Base-by-base conservation (phyloP, 495 filamentous ascomycete species). In the Aspergillus cavernicola region DNA sequence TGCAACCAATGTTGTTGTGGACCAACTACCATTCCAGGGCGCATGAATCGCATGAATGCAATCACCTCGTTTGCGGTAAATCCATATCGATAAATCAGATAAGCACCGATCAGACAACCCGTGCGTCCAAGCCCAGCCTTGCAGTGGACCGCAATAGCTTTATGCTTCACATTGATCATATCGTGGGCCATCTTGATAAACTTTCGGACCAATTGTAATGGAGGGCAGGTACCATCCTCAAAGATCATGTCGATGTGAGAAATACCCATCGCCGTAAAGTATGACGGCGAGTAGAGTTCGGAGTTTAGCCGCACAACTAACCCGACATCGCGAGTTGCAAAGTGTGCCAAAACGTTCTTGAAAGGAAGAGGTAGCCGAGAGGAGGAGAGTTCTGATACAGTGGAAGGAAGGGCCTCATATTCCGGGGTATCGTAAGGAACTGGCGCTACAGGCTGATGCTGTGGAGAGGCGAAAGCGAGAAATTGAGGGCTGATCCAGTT, bases 1-100 rank as follows among this genome's bases (percentile, higher is more conserved):
- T 97, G 93, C 15, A 99, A 79, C 93, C 93, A 99, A 68, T 99
- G 93, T 69, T 99, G 93, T 63, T 99, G 93, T n/a, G 93, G 93
- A 1, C 93, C 93, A 28, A 99, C 93, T 2, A 99, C 93, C 93
- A 99, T 99, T 18, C 93, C 93, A 0, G 93, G 93, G 29, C 93
- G 85, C 93, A 97, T 99, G 72, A 99, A 99, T 53, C 93, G 85
- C 93, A 99, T 97, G 71, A 89, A 99, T 5, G 93, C 88, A 70
- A 99, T 99, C 59, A 97, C 82, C 69, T 99, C 93, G 65, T 97
- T 96, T 29, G 95, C 93, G 1, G 92, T 97, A 65, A 97, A 99
- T n/a, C 90, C 95, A 71, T 97, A 85, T 48, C 91, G 80, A 72
- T 99, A 99, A 61, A 99, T 96, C 23, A 99, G 78, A 68, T 99